A percentile compares a stretch with the other conserved stretches of the same genome.
Conservation (phyloP, 2,329 filamentous ascomycete genomes). For the Lasiodiplodia hormozganensis region DNA sequence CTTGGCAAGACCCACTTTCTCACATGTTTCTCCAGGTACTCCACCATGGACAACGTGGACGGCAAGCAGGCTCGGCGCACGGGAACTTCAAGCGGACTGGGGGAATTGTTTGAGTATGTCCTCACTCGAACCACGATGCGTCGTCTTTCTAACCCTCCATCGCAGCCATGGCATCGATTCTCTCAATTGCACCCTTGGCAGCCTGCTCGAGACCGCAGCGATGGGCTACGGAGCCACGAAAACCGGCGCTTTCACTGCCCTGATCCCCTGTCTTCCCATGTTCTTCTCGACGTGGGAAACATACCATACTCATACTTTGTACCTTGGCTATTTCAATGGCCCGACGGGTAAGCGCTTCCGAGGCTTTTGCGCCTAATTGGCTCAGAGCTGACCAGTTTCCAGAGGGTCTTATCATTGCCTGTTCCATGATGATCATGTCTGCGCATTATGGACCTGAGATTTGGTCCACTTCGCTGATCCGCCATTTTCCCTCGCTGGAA, state of each 20-base stretch:
- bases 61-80: conserved; percentile 96
- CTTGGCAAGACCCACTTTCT: conserved; percentile 17
- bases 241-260: conserved; percentile 86
- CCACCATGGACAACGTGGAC: conserved; percentile 98
- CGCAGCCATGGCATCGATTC: conserved; percentile 91
- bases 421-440: conserved; percentile 82
- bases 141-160: conserved; percentile 1
- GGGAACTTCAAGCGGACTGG: conserved; percentile 90
- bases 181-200: conserved; percentile 93
- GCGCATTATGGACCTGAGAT: conserved; percentile 88
- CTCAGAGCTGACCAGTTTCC: conserved; percentile 19
- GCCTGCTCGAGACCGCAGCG: conserved; percentile 86
- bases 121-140: background rate
- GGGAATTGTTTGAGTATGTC: conserved; percentile 88
- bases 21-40: conserved; percentile 62
- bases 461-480: conserved; percentile 78
- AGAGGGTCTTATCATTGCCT: conserved; percentile 90
- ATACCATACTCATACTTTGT: conserved; percentile 96
- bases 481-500: conserved; percentile 51
- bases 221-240: conserved; percentile 88
- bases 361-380: background rate
- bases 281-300: conserved; percentile 99
- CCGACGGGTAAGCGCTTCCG: conserved; percentile 66
- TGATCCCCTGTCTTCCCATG: conserved; percentile 94
- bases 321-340: conserved; percentile 95